Base-by-base conservation (phyloP, 805 yeast genomes). In the Wickerhamiella bombiphila region DNA sequence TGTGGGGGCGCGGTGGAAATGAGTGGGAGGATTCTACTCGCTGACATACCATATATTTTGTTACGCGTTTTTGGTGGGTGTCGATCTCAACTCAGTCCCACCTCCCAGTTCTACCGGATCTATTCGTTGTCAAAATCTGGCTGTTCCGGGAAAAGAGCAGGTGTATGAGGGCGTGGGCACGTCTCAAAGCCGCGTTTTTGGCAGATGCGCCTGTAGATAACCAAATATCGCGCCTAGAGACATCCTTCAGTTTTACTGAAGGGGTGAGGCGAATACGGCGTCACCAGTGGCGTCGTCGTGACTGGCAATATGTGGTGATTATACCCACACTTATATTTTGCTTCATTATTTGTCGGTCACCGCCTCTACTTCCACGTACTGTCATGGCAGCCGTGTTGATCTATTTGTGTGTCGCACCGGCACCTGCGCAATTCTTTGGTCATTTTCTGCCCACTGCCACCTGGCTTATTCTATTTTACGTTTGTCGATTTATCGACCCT, bases 381-480 rank as follows among this genome's bases (percentile, higher is more conserved):
- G 54, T 58, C 29, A 61, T 63, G 34, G 66, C 67, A 8, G 49
- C 59, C 11, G 48, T 68, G 18, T 60, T 71, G 29, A 57, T 67
- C 25, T 40, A 63, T 16, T 48, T 68, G 8, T 63, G 80, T 43
- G 60, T 79, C 36, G 51, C 85, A 11, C 97, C 97, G 5, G 57
- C 79, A 32, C 74, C 91, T 1, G 69, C 80, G 5, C 96, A 88
- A 57, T 83, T 86, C 55, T 81, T 82, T 57, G 65, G 82, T 36
- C 75, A 74, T 48, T 91, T 83, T 11, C 58, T 81, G 52, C 96
- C 96, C 3, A 74, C 88, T 17, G 69, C 77, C 39, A 67, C 93
- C 2, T 86, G 95, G 94, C 69, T 82, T 47, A 73, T 83, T 18
- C 66, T 88, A 37, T 86, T 76, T 59, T 83, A 80, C 60, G 70